These are phyloP conservation scores for Calvatia gigantea DNA, from an alignment of 768 basidiomycete species.

Conservation along the genomic window DNA sequence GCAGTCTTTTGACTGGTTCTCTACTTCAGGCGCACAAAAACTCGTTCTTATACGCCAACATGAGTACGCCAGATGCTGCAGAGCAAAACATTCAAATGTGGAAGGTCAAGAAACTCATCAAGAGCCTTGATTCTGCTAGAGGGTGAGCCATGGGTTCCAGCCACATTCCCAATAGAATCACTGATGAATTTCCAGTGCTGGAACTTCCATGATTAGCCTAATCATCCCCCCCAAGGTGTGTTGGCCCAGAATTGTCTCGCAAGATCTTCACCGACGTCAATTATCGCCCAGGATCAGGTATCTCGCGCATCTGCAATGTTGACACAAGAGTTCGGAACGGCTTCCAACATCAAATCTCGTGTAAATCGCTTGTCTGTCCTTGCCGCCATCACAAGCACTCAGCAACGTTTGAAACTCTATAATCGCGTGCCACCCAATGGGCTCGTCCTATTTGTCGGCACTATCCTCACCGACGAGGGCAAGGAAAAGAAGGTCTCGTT, in stretches of 20 bases:
- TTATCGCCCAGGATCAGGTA: slow-evolving; percentile 73
- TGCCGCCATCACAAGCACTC: slow-evolving; percentile 97
- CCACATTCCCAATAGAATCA: slow-evolving; percentile 21
- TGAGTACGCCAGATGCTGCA: slow-evolving; percentile 75
- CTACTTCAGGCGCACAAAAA: slow-evolving; percentile 25
- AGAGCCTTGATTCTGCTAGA: slow-evolving; percentile 92
- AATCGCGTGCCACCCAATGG: slow-evolving; percentile 96
- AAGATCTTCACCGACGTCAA: slow-evolving; percentile 1
- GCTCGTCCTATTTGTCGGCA: slow-evolving; percentile 96
- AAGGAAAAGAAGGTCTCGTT: slow-evolving; percentile 99
- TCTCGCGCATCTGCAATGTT: slow-evolving; percentile 93
- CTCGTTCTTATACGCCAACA: slow-evolving; percentile 39
- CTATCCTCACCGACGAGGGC: slow-evolving; percentile 95
- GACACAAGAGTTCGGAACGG: slow-evolving; percentile 97
- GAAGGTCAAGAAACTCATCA: slow-evolving; percentile 99
- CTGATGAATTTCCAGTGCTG: slow-evolving; percentile 52
- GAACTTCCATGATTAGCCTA: slow-evolving; percentile 98
- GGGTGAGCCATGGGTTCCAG: slow-evolving; percentile 45
- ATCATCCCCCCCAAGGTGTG: slow-evolving; percentile 91
- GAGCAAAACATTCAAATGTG: slow-evolving; percentile 97
- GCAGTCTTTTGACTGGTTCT: slow-evolving; percentile 24
- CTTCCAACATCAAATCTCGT: slow-evolving; percentile 99
- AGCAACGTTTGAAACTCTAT: slow-evolving; percentile 96
- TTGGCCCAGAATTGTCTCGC: not conserved
- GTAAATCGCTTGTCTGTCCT: slow-evolving; percentile 97